Evolutionary conservation across 768 basidiomycete species (phyloP).

Genomic region (Suillus hirtellus): DNA sequence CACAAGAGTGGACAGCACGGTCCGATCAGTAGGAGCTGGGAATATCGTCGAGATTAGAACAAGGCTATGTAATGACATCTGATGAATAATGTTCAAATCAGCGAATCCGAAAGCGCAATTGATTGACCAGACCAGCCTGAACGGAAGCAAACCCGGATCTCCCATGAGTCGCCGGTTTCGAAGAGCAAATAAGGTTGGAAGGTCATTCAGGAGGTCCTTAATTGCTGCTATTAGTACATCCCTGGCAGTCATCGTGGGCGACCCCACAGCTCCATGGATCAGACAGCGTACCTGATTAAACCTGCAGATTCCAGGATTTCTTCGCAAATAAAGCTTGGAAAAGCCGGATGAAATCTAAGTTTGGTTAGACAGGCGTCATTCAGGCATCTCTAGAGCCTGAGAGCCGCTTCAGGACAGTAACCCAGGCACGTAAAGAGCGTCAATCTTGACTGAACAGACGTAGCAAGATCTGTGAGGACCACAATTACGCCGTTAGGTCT

Average conservation of each 20-base stretch:
- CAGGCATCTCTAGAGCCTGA: conserved; percentile 29
- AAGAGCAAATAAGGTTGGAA: conserved; percentile 16
- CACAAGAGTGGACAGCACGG: conserved; percentile 8
- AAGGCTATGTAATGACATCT: conserved; percentile 30
- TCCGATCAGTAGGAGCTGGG: conserved; percentile 18
- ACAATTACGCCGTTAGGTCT: conserved; percentile 31
- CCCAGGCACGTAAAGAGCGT: conserved; percentile 29
- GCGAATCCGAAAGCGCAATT: conserved; percentile 2
- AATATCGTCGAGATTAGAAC: conserved; percentile 26
- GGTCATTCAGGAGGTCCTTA: conserved; percentile 18
- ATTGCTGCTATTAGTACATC: conserved; percentile 23
- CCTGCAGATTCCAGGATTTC: conserved; percentile 13
- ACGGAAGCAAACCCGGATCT: conserved; percentile 10
- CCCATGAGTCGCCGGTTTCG: conserved; percentile 21
- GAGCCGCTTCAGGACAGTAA: conserved; percentile 21
- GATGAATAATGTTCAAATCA: conserved; percentile 17
- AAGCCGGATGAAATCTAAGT: conserved; percentile 21
- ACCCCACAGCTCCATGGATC: conserved; percentile 18
- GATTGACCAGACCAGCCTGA: conserved; percentile 5
- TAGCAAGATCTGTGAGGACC: conserved; percentile 30
- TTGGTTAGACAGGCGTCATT: conserved; percentile 30
- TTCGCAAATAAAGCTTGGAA: conserved; percentile 8
- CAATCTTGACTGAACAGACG: conserved; percentile 27
- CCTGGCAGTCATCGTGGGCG: conserved; percentile 11
- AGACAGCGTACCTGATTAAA: conserved; percentile 20